phyloP scores from a whole-genome alignment of 345 rosid species.

The Hibiscus tridactylites region DNA sequence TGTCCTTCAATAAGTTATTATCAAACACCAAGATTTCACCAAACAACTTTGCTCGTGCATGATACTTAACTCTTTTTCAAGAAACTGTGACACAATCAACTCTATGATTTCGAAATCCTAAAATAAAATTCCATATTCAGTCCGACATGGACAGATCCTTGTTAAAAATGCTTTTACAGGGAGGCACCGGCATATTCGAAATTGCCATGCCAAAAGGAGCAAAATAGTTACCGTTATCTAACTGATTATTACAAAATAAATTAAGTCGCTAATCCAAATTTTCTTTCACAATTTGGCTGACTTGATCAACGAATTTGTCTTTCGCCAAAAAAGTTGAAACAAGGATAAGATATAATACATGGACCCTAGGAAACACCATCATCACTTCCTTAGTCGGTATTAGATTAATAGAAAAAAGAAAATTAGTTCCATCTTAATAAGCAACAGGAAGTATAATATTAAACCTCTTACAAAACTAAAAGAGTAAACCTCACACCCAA shows the following conservation, averaged over 20 bases:
- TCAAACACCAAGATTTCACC: not conserved
- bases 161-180: not conserved
- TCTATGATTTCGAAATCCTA: not conserved
- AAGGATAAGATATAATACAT: not conserved
- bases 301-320: not conserved
- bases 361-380: not conserved
- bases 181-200: not conserved
- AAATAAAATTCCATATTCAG: not conserved
- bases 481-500: not conserved
- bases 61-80: not conserved
- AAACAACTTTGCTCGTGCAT: not conserved
- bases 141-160: not conserved
- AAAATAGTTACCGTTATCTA: not conserved
- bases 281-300: not conserved
- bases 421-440: not conserved
- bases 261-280: not conserved
- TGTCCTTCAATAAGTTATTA: not conserved
- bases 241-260: not conserved
- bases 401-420: not conserved
- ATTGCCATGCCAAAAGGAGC: not conserved
- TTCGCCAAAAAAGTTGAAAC: not conserved
- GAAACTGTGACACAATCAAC: not conserved
- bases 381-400: not conserved
- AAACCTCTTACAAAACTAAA: not conserved
- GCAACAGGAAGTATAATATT: not conserved